These are phyloP conservation scores for Ambispora gerdemannii DNA, from an alignment of 192 early-diverging fungal genomes.

Conservation along the genomic window DNA sequence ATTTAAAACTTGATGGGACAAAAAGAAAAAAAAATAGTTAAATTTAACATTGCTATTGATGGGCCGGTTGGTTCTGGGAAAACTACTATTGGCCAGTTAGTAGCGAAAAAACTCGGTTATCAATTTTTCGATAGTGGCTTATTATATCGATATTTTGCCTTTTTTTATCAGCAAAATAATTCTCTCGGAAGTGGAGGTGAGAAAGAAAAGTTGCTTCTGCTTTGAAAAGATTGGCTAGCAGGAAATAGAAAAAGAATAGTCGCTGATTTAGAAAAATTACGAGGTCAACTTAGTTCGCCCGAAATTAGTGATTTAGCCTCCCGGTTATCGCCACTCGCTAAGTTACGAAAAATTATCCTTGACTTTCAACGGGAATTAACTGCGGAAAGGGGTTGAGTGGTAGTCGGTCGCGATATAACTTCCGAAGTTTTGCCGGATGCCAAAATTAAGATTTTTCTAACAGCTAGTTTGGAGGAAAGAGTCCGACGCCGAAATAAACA, in stretches of 20 bases:
- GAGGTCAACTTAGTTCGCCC: background rate
- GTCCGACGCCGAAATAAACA: background rate
- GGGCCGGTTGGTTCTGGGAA: conserved; percentile 75
- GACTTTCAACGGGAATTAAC: conserved; percentile 8
- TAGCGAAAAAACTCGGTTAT: conserved; percentile 33
- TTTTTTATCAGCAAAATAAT: background rate
- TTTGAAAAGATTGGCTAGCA: background rate
- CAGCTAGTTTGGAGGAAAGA: conserved; percentile 11
- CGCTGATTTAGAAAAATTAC: background rate
- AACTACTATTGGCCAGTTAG: conserved; percentile 68
- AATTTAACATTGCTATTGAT: conserved; percentile 59
- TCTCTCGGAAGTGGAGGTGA: background rate
- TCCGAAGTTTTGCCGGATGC: background rate
- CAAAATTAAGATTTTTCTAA: conserved; percentile 20
- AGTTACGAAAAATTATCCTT: conserved; percentile 6
- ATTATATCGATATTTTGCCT: conserved; percentile 16
- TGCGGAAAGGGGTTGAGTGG: conserved; percentile 2
- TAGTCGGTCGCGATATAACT: conserved; percentile 18
- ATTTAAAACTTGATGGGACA: too few relatives aligned
- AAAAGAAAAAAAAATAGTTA: conserved; percentile 4
- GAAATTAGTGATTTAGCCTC: background rate
- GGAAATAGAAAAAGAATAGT: background rate
- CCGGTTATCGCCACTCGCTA: background rate
- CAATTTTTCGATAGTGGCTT: conserved; percentile 13
- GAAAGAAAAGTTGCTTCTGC: too few relatives aligned